Evolutionary conservation across 148 eudicot species (phyloP), one percentile per base, ranked within the genome.

Genomic region (Pouteria glomerata): DNA sequence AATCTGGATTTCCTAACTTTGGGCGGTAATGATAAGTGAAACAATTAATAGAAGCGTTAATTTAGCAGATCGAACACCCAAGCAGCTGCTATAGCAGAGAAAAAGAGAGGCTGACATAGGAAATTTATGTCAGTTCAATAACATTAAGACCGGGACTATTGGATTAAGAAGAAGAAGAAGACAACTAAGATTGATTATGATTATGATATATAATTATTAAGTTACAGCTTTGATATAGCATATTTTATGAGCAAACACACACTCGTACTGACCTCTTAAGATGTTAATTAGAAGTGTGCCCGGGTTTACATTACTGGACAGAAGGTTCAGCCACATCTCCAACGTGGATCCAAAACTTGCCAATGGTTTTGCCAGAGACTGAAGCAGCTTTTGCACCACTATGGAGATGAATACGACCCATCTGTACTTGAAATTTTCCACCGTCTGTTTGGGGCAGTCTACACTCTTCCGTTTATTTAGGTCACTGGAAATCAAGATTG

Each of bases 291-390:
- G 5, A 6, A 81, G 81, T 30, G 26, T 6, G 18, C 45, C 51
- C 12, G 74, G 34, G 21, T 56, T 62, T 8, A 48, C 35, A 51
- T 81, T 82, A 4, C 2, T 8, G 8, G 73, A 37, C 26, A 71
- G 41, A 58, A 82, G 75, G 64, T 82, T 78, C 14, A 75, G 74
- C 76, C 76, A 74, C 31, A 52, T 16, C 71, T 82, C 85, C 15
- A 78, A 16, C 3, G 6, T n/a, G 14, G 57, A 55, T 8, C 85
- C 85, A 12, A 78, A 18, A 29, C 50, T 8, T 1, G 74, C 71
- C 68, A 78, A 16, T 3, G 79, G 79, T 26, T 23, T 57, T 1
- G 66, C 57, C 8, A 18, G 23, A 2, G 35, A 41, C 0, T 35
- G 77, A 24, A 82, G 73, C 0, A 67, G 5, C 72, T 72, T 82